phyloP scores from a whole-genome alignment of 169 alveolate genomes.

The Besnoitia besnoiti region DNA sequence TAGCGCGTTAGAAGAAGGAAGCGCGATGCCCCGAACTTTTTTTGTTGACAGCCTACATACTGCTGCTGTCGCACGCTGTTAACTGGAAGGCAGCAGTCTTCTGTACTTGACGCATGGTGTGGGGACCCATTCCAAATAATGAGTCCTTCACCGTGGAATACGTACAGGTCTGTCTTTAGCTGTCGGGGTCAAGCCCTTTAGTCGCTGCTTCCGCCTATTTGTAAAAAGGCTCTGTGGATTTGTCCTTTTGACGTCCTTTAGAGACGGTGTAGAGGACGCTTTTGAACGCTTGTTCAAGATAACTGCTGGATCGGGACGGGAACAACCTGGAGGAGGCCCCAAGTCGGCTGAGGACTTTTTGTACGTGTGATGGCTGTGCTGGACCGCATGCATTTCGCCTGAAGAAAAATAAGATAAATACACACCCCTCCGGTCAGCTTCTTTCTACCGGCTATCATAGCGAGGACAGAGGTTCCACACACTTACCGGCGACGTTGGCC shows the following conservation, averaged over 20 bases:
- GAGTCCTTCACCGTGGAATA: background rate
- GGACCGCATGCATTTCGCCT: background rate
- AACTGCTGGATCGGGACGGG: background rate
- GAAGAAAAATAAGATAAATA: background rate
- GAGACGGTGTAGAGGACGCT: background rate
- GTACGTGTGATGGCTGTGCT: background rate
- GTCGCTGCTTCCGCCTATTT: background rate
- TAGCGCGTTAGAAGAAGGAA: too few relatives aligned
- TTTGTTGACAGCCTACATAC: too few relatives aligned
- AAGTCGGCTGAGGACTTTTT: background rate
- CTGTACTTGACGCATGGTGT: too few relatives aligned
- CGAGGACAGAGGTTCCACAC: background rate
- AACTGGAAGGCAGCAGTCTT: too few relatives aligned
- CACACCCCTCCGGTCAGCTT: too few relatives aligned
- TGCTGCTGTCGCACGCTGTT: too few relatives aligned
- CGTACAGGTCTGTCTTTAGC: background rate
- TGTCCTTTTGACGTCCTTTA: background rate
- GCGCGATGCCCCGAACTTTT: too few relatives aligned
- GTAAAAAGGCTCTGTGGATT: background rate
- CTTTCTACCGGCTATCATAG: too few relatives aligned
- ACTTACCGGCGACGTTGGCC: constrained; percentile 39
- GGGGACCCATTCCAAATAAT: too few relatives aligned
- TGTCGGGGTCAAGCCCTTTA: background rate
- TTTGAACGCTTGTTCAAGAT: background rate
- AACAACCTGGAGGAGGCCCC: constrained; percentile 25